A percentile compares a stretch with the other conserved stretches of the same genome.
phyloP scores from a whole-genome alignment of 1,139 yeast species.

The Taphrina sp. region DNA sequence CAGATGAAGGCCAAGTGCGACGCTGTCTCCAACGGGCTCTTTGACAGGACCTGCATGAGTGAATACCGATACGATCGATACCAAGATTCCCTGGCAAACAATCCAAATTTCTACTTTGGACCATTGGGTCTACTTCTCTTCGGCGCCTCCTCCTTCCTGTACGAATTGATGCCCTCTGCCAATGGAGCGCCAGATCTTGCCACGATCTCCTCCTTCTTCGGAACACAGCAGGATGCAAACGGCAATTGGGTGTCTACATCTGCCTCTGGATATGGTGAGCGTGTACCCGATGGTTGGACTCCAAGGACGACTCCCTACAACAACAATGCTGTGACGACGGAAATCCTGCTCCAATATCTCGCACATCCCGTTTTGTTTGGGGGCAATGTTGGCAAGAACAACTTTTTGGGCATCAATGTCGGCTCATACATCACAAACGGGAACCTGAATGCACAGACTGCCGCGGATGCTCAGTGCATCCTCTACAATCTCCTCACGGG shows the following conservation, averaged over 20 bases:
- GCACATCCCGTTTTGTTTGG: slow-evolving; percentile 20
- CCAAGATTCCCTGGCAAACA: slow-evolving; percentile 11
- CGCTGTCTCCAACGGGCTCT: slow-evolving; percentile 6
- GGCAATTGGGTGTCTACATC: slow-evolving; percentile 11
- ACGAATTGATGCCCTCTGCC: slow-evolving; percentile 21
- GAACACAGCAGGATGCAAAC: slow-evolving; percentile 19
- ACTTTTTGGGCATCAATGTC: slow-evolving; percentile 13
- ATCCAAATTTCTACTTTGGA: slow-evolving; percentile 28
- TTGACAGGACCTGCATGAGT: slow-evolving; percentile 24
- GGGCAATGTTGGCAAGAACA: slow-evolving; percentile 20
- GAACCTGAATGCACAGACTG: slow-evolving; percentile 11
- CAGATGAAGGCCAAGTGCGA: slow-evolving; percentile 11
- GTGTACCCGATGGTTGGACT: slow-evolving; percentile 16
- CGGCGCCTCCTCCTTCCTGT: slow-evolving; percentile 28
- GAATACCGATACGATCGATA: slow-evolving; percentile 23
- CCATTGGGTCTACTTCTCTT: slow-evolving; percentile 16
- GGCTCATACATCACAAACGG: slow-evolving; percentile 6
- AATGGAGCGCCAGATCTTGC: slow-evolving; percentile 7
- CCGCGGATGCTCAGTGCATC: slow-evolving; percentile 11
- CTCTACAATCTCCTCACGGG: slow-evolving; percentile 12
- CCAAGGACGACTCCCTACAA: slow-evolving; percentile 23
- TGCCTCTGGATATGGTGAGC: too few species aligned
- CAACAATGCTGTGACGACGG: background rate
- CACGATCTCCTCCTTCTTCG: slow-evolving; percentile 22
- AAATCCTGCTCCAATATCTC: slow-evolving; percentile 22